phyloP scores from a whole-genome alignment of 805 yeast genomes.

The Wickerhamomyces strasburgensis region DNA sequence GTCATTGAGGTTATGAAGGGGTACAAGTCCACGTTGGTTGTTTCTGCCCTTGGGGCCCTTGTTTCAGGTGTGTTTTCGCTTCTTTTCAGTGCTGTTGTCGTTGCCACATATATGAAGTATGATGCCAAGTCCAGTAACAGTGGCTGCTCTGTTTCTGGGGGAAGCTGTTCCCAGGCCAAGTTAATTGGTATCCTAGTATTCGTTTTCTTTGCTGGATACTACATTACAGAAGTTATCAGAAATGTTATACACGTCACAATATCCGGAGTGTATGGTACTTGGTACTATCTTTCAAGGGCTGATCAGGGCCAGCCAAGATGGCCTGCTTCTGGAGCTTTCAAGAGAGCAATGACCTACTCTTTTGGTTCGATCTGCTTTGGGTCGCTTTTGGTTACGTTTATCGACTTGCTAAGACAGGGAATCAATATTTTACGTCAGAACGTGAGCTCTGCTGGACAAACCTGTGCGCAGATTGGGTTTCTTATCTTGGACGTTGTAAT shows the following conservation, averaged over 20 bases:
- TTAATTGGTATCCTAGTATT: conserved; percentile 67
- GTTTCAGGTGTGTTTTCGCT: conserved; percentile 59
- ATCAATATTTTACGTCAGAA: conserved; percentile 48
- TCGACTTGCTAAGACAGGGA: conserved; percentile 60
- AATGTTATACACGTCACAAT: conserved; percentile 77
- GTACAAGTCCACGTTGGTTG: conserved; percentile 64
- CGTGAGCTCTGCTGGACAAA: conserved; percentile 46
- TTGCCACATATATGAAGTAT: conserved; percentile 74
- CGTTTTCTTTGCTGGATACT: conserved; percentile 78
- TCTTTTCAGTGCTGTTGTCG: conserved; percentile 62
- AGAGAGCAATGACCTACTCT: conserved; percentile 76
- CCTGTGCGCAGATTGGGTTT: conserved; percentile 47
- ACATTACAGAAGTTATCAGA: conserved; percentile 75
- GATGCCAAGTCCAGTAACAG: conserved; percentile 49
- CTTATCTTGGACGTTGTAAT: conserved; percentile 55
- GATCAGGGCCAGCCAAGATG: conserved; percentile 74
- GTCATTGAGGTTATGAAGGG: conserved; percentile 73
- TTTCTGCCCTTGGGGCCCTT: conserved; percentile 56
- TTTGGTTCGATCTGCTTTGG: conserved; percentile 91
- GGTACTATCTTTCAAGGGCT: conserved; percentile 78
- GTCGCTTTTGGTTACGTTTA: conserved; percentile 62
- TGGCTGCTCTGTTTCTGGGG: conserved; percentile 46
- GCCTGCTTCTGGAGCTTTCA: conserved; percentile 79
- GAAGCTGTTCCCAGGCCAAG: conserved; percentile 54
- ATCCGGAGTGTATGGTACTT: conserved; percentile 82